phyloP scores from a whole-genome alignment of 805 yeast species.

The Yamadazyma paraphyllophila region DNA sequence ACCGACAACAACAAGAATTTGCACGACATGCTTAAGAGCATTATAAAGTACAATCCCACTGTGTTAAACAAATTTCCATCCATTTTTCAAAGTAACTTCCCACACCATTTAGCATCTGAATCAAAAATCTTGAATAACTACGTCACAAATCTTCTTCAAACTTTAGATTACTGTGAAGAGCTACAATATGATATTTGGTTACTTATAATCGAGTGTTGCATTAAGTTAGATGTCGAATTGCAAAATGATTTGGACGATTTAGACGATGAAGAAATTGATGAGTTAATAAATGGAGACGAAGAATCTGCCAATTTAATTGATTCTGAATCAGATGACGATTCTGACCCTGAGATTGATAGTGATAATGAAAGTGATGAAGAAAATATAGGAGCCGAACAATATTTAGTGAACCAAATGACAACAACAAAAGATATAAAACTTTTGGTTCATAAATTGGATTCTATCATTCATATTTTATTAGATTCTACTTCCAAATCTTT shows the following conservation, averaged over 20 bases:
- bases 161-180: conserved; percentile 73
- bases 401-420: conserved; percentile 39
- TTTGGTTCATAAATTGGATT: conserved; percentile 69
- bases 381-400: conserved; percentile 33
- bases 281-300: conserved; percentile 42
- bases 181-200: conserved; percentile 76
- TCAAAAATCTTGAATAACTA: conserved; percentile 57
- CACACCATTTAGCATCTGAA: conserved; percentile 68
- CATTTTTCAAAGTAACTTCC: conserved; percentile 61
- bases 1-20: conserved; percentile 16
- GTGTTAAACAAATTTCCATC: conserved; percentile 63
- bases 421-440: conserved; percentile 48
- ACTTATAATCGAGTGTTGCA: conserved; percentile 70
- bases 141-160: conserved; percentile 57
- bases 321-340: conserved; percentile 21
- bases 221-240: conserved; percentile 87
- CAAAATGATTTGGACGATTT: conserved; percentile 85
- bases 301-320: conserved; percentile 42
- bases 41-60: conserved; percentile 78
- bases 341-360: conserved; percentile 19
- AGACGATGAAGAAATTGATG: conserved; percentile 66
- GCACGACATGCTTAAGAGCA: conserved; percentile 63
- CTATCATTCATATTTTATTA: conserved; percentile 59
- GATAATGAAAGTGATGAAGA: conserved; percentile 23
- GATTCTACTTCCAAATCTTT: conserved; percentile 44